These are phyloP conservation scores for Fusarium redolens DNA, from an alignment of 2,329 filamentous ascomycete species.

Conservation along the genomic window DNA sequence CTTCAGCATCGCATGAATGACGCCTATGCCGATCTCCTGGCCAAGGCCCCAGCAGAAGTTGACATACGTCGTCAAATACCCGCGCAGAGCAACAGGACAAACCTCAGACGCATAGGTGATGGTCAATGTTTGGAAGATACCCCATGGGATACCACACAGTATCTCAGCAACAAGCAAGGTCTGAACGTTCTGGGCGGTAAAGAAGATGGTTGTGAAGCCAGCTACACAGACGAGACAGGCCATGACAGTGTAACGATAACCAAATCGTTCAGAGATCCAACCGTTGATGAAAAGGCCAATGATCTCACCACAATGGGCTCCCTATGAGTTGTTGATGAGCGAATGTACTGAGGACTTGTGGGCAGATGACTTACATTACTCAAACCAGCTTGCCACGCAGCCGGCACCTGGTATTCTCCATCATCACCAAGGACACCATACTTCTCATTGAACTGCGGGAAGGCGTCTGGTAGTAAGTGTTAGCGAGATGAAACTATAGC, in stretches of 20 bases:
- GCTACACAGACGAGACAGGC: constrained; percentile 64
- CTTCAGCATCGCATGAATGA: constrained; percentile 74
- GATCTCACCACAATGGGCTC: constrained; percentile 71
- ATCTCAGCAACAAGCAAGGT: constrained; percentile 71
- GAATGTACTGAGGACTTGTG: background rate
- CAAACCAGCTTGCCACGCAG: constrained; percentile 71
- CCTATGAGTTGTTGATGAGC: constrained; percentile 49
- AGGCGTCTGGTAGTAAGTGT: constrained; percentile 55
- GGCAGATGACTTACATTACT: constrained; percentile 58
- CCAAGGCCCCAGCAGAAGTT: constrained; percentile 84
- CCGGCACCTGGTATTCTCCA: constrained; percentile 66
- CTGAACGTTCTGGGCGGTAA: constrained; percentile 70
- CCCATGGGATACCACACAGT: constrained; percentile 71
- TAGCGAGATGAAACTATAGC: constrained; percentile 9
- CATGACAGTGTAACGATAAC: constrained; percentile 74
- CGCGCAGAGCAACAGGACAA: constrained; percentile 77
- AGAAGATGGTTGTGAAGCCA: constrained; percentile 72
- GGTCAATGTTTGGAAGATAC: constrained; percentile 68
- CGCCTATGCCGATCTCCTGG: constrained; percentile 78
- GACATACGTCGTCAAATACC: constrained; percentile 79
- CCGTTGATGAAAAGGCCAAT: constrained; percentile 75
- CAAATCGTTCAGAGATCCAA: constrained; percentile 72
- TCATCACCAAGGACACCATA: constrained; percentile 62
- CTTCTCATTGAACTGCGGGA: constrained; percentile 68
- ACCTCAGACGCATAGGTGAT: constrained; percentile 78